A percentile compares a stretch with the other conserved stretches of the same genome.
These are phyloP conservation scores for Kluyveromyces siamensis DNA, from an alignment of 805 yeast genomes.

Conservation along the genomic window DNA sequence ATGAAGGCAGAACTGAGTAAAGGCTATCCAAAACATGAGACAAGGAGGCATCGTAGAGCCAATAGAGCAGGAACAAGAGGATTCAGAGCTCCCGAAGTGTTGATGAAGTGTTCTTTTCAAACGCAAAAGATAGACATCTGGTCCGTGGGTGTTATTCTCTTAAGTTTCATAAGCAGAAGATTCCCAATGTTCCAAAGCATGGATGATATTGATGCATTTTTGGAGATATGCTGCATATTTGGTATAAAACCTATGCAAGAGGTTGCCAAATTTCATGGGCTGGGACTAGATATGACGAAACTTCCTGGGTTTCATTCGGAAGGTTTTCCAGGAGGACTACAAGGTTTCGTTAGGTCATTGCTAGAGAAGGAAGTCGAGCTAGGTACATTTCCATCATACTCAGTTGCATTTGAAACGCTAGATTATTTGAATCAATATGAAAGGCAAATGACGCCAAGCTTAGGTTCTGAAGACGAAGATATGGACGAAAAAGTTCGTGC, in stretches of 20 bases:
- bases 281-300: constrained; percentile 67
- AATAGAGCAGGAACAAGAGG: constrained; percentile 97
- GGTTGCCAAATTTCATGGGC: constrained; percentile 80
- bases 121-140: constrained; percentile 77
- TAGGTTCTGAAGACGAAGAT: constrained; percentile 6
- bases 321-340: constrained; percentile 28
- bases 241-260: constrained; percentile 65
- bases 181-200: constrained; percentile 92
- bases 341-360: constrained; percentile 22
- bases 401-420: constrained; percentile 61
- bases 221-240: constrained; percentile 74
- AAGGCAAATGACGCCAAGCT: constrained; percentile 26
- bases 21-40: constrained; percentile 83
- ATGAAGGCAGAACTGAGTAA: constrained; percentile 30
- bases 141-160: constrained; percentile 85
- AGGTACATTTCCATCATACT: constrained; percentile 58
- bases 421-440: constrained; percentile 32
- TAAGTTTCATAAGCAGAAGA: constrained; percentile 67
- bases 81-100: constrained; percentile 88
- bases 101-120: constrained; percentile 79
- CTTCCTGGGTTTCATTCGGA: constrained; percentile 35
- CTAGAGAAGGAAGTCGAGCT: constrained; percentile 32
- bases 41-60: constrained; percentile 82
- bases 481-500: constrained; percentile 17
- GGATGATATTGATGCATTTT: constrained; percentile 85